A percentile compares a stretch with the other conserved stretches of the same genome.
Evolutionary conservation across 768 basidiomycete species (phyloP).

Genomic region (Lentinula raphanica): DNA sequence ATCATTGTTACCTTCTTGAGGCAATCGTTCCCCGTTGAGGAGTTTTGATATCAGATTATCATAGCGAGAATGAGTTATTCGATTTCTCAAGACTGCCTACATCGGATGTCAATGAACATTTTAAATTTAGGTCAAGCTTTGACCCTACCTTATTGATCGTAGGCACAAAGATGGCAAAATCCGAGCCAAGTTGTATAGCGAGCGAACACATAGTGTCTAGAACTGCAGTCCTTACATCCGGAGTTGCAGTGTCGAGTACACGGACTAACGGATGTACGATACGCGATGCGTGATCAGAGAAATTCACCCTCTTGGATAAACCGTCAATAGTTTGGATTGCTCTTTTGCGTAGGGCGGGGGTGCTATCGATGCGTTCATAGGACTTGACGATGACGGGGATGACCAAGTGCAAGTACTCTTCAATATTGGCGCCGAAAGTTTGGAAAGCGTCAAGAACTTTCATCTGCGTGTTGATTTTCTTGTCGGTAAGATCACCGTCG

Average conservation of each 20-base stretch:
- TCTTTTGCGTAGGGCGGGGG: conserved; percentile 71
- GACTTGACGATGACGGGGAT: conserved; percentile 91
- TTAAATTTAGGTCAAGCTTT: not conserved
- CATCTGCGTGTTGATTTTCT: conserved; percentile 71
- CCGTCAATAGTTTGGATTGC: conserved; percentile 91
- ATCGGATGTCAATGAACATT: conserved; percentile 5
- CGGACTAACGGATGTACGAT: conserved; percentile 94
- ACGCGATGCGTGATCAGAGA: conserved; percentile 94
- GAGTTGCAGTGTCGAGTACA: conserved; percentile 67
- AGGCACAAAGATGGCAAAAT: conserved; percentile 96
- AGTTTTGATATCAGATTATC: conserved; percentile 86
- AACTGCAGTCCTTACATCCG: conserved; percentile 78
- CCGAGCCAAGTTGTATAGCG: conserved; percentile 88
- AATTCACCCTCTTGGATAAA: conserved; percentile 88
- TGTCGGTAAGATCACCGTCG: conserved; percentile 81
- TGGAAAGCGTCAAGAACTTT: conserved; percentile 93
- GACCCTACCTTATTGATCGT: conserved; percentile 83
- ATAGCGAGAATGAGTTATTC: conserved; percentile 77
- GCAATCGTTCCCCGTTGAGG: conserved; percentile 85
- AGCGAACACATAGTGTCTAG: conserved; percentile 93
- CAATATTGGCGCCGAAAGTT: conserved; percentile 93
- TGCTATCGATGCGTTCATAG: conserved; percentile 78
- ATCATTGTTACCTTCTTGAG: conserved; percentile 78
- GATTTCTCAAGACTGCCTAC: conserved; percentile 71
- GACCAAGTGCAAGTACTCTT: conserved; percentile 95